Evolutionary conservation across 148 eudicot species (phyloP).

Genomic region (Amaranthus palmeri): DNA sequence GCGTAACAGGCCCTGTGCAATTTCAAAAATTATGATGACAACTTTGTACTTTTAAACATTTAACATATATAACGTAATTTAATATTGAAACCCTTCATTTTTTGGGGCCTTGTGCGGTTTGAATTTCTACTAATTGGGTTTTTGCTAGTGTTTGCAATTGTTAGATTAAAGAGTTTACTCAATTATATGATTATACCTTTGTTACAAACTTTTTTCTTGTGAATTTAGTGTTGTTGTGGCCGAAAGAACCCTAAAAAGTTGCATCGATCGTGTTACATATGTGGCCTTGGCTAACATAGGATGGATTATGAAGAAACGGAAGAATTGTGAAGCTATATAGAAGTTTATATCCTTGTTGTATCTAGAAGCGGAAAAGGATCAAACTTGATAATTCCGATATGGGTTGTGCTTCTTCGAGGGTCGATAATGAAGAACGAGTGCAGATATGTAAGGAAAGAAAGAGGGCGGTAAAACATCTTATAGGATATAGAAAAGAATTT

Average conservation of each 20-base stretch:
- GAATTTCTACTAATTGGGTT: not conserved
- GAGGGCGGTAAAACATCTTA: constrained; percentile 55
- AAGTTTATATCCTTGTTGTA: not conserved
- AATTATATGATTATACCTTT: constrained; percentile 4
- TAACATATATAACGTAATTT: too few species aligned
- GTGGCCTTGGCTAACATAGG: not conserved
- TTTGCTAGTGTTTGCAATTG: not conserved
- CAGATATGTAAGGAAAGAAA: constrained; percentile 63
- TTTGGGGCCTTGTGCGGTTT: not conserved
- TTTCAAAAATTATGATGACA: not conserved
- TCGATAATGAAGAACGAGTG: constrained; percentile 69
- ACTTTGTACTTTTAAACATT: too few species aligned
- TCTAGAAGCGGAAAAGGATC: not conserved
- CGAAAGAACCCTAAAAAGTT: not conserved
- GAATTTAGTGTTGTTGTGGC: not conserved
- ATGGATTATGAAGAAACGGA: not conserved
- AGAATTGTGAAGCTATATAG: not conserved
- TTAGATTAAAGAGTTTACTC: not conserved
- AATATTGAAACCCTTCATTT: not conserved
- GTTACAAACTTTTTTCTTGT: not conserved
- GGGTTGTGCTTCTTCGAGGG: constrained; percentile 67
- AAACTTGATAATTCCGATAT: constrained; percentile 20
- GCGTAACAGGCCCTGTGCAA: not conserved
- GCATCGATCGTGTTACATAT: not conserved
- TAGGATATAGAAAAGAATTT: constrained; percentile 58